phyloP scores from a whole-genome alignment of 2,329 filamentous ascomycete species.

The Ceratocystis alfenasii region DNA sequence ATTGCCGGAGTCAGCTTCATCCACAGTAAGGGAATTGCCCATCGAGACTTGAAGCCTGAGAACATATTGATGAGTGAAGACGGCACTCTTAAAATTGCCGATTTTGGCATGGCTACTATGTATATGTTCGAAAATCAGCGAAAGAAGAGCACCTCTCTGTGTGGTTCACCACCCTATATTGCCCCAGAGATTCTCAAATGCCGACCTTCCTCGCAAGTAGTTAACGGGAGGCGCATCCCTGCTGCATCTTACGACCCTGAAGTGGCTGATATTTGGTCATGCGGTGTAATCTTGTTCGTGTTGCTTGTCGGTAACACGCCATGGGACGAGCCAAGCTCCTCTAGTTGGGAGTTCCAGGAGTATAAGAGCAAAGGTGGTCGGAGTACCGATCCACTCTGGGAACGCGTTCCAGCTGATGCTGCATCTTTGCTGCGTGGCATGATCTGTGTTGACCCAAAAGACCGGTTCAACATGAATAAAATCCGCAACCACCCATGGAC shows the following conservation, averaged over 20 bases:
- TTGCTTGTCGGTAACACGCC: conserved; percentile 91
- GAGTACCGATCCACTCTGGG: conserved; percentile 77
- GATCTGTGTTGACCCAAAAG: conserved; percentile 66
- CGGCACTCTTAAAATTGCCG: conserved; percentile 84
- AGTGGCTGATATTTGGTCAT: conserved; percentile 89
- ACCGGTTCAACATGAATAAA: conserved; percentile 73
- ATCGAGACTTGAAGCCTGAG: conserved; percentile 85
- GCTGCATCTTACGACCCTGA: conserved; percentile 56
- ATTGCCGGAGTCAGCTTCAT: conserved; percentile 85
- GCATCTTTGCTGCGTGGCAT: conserved; percentile 81
- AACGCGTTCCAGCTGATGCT: conserved; percentile 58
- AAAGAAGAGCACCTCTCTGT: conserved; percentile 78
- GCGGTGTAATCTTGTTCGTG: conserved; percentile 94
- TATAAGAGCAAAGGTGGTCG: conserved; percentile 70
- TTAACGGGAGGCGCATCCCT: conserved; percentile 35
- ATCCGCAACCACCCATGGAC: conserved; percentile 93
- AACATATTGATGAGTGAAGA: conserved; percentile 81
- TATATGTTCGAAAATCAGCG: conserved; percentile 78
- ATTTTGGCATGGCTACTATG: conserved; percentile 90
- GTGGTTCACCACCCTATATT: conserved; percentile 93
- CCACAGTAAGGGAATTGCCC: conserved; percentile 89
- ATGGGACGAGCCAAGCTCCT: conserved; percentile 81
- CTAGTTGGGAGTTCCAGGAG: conserved; percentile 84
- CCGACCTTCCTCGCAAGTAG: conserved; percentile 25
- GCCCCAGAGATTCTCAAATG: conserved; percentile 74